Evolutionary conservation across 176 grass and related monocot species (phyloP).

Genomic region (Aegilops sharonensis): DNA sequence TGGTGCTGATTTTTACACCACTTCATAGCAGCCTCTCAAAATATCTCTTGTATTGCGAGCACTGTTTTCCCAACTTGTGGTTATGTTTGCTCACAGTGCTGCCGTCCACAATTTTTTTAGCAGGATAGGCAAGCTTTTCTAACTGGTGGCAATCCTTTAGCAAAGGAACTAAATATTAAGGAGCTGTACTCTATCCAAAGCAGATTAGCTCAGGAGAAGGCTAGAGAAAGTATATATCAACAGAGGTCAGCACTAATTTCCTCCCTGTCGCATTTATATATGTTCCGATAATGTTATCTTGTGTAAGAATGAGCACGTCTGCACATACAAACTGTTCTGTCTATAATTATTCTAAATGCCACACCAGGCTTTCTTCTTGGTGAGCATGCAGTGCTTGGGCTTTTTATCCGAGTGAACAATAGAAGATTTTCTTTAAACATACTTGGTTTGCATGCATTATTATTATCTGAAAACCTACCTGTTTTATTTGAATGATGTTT

Average conservation of each 20-base stretch:
- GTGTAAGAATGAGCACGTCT: neutral
- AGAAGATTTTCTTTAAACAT: neutral
- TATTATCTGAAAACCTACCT: neutral
- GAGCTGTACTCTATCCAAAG: slow-evolving; percentile 88
- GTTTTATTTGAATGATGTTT: neutral
- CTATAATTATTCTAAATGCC: neutral
- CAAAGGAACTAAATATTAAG: slow-evolving; percentile 79
- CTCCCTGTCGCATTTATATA: neutral
- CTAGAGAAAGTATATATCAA: slow-evolving; percentile 60
- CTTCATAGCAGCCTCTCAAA: slow-evolving; percentile 6
- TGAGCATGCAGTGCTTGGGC: neutral
- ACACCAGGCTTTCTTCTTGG: neutral
- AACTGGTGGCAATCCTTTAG: slow-evolving; percentile 54
- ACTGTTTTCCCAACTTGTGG: neutral
- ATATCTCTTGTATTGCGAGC: slow-evolving; percentile 6
- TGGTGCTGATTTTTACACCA: neutral
- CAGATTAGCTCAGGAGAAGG: slow-evolving; percentile 79
- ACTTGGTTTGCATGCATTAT: slow-evolving; percentile 10
- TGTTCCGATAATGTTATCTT: neutral
- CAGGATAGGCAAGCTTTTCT: slow-evolving; percentile 73
- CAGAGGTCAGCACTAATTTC: slow-evolving; percentile 53
- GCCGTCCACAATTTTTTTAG: slow-evolving; percentile 24
- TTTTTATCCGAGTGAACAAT: neutral
- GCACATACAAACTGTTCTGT: neutral
- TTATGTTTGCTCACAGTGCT: slow-evolving; percentile 18